Evolutionary conservation across 441 rosid species (phyloP).

Genomic region (Populus hybrid): DNA sequence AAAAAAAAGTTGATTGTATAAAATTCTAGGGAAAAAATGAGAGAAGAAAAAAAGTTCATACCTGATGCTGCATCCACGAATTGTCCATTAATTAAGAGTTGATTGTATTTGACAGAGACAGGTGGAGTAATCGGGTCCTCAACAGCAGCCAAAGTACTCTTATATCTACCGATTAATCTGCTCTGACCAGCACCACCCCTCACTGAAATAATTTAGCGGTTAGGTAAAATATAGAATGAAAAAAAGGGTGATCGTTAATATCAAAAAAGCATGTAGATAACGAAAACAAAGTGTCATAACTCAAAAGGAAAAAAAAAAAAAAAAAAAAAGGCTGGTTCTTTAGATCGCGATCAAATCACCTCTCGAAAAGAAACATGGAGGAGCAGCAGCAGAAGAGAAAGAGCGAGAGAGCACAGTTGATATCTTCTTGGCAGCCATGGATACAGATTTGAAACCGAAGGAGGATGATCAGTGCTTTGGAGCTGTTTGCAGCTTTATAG

Average conservation of each 20-base stretch:
- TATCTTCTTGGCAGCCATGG: slow-evolving; percentile 32
- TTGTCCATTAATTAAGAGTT: slow-evolving; percentile 75
- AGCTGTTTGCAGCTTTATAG: neutral
- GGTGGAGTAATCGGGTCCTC: slow-evolving; percentile 60
- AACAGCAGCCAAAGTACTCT: slow-evolving; percentile 30
- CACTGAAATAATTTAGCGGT: slow-evolving; percentile 33
- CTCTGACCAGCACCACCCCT: slow-evolving; percentile 29
- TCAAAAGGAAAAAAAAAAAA: neutral
- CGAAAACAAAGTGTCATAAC: neutral
- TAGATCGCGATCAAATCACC: neutral
- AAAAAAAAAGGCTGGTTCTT: neutral
- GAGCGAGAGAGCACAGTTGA: slow-evolving; percentile 33
- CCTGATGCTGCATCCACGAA: slow-evolving; percentile 83
- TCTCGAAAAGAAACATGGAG: slow-evolving; percentile 3
- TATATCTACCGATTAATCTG: slow-evolving; percentile 34
- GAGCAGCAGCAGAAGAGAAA: slow-evolving; percentile 15
- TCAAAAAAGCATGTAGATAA: neutral
- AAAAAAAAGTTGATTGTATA: too few species aligned
- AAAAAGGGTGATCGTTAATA: neutral
- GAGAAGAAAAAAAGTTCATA: neutral
- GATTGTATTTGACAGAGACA: slow-evolving; percentile 48
- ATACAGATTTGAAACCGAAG: neutral
- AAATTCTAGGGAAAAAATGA: neutral
- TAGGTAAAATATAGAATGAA: too few species aligned
- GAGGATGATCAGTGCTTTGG: neutral